These are phyloP conservation scores for Heliophila coronopifolia DNA, from an alignment of 441 rosid species.

Conservation along the genomic window DNA sequence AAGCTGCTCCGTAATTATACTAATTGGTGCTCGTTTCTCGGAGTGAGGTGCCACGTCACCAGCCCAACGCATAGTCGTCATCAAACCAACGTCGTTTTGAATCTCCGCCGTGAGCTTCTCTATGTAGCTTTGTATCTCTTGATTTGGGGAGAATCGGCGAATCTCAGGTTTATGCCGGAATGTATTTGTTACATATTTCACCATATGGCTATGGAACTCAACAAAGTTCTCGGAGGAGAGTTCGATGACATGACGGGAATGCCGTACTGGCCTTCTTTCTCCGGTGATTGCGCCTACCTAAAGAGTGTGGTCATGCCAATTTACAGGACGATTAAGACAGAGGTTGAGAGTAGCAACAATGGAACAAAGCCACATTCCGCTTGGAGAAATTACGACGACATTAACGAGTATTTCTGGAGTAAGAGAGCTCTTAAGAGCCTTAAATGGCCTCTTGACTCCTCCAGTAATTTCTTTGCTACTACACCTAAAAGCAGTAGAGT, in stretches of 20 bases:
- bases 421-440: conserved; percentile 52
- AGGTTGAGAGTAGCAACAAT: conserved; percentile 67
- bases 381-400: conserved; percentile 98
- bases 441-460: conserved; percentile 50
- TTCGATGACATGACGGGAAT: conserved; percentile 52
- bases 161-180: conserved; percentile 92
- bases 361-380: conserved; percentile 87
- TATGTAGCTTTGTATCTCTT: conserved; percentile 70
- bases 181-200: conserved; percentile 98
- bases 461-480: conserved; percentile 39
- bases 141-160: conserved; percentile 98
- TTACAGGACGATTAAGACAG: conserved; percentile 42
- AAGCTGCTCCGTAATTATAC: conserved; percentile 52
- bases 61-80: conserved; percentile 34
- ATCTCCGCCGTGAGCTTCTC: conserved; percentile 52
- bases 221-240: conserved; percentile 44
- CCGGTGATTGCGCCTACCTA: conserved; percentile 52
- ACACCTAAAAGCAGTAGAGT: conserved; percentile 38
- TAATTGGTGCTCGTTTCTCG: conserved; percentile 56
- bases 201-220: conserved; percentile 76
- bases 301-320: conserved; percentile 53
- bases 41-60: conserved; percentile 44
- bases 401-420: conserved; percentile 90
- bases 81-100: conserved; percentile 28
- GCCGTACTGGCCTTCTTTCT: conserved; percentile 47